Evolutionary conservation across 192 early-diverging fungal species (phyloP), one percentile per base, ranked within the genome.

Genomic region (Coemansia sp.): DNA sequence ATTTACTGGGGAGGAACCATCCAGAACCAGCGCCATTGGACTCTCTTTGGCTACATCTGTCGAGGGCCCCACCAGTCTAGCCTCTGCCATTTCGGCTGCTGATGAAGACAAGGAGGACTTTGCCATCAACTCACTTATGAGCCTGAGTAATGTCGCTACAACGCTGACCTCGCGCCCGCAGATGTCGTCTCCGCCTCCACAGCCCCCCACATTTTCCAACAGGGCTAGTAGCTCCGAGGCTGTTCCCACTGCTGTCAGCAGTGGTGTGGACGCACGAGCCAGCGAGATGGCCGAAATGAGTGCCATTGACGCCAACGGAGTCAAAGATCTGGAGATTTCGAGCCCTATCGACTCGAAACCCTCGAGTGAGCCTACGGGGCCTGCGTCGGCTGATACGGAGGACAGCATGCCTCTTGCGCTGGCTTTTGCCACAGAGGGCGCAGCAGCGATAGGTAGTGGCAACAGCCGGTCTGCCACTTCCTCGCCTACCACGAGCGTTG

Each of bases 51-150:
- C 9, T 11, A 41, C 61, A 5, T 40, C 38, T 27, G 55, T 20
- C 6, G 57, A 50, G 2, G 61, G 33, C 55, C 58, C 72, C 2
- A 13, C 64, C 3, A 74, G 76, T 33, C 66, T 84, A 22, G 76
- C 74, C 1, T 74, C 76, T 6, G 76, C 71, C 5, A 57, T 73
- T 9, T 68, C 81, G 0, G 69, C 63, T 0, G 66, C 68, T 0
- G 77, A 84, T n/a, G 81, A 84, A 15, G 81, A 84, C 66, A 79
- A 84, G 43, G 81, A 84, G 10, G 81, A 62, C 38, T 84, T 77
- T 29, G 81, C 81, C 16, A 79, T 84, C 44, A 84, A 84, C 63
- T 84, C 81, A 18, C 76, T 84, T 29, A 84, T 84, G 81, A 84
- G 81, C 44, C 68, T 84, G 41, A 84, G 81, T 68, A 76, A 78